Evolutionary conservation across 306 rosid species (phyloP), one percentile per base, ranked within the genome.

Genomic region (Arachis stenosperma): DNA sequence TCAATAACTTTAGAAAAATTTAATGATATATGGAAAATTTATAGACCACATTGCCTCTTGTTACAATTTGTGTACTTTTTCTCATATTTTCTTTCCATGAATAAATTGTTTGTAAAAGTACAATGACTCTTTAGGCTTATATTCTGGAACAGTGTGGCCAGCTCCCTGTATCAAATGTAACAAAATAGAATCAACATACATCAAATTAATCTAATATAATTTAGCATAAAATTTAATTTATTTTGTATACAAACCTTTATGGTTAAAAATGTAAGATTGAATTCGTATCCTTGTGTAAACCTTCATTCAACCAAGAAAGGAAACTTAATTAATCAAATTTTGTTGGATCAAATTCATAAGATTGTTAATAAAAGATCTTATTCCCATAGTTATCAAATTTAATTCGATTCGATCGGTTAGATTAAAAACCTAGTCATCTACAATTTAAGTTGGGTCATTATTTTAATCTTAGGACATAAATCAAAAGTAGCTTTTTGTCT

Each of bases 141-240:
- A 89, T 68, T 91, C 96, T 10, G 97, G 93, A 65, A 91, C 97
- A 0, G 97, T 86, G 48, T 91, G 96, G 59, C 97, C 97, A 41
- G 97, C 59, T 61, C 97, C 96, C 96, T 91, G 84, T 62, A 81
- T 3, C 77, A 71, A 65, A 65, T 44, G 3, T 79, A 62, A 57
- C 41, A 75, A 82, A 47, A 30, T 22, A 51, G 41, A 42, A 39
- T 51, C 33, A 73, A 67, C 8, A 67, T 1, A 67, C 8, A 67
- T 1, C 9, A 67, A 14, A 62, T 4, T 0, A 78, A 43, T 10
- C 12, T 48, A 42, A 5, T 42, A 42, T 42, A 65, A 39, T 5
- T 5, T 58, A 29, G 22, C 13, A 1, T 52, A 7, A 5, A 51
- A 29, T 6, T 11, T 7, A 5, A 46, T 47, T n/a, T 55, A 27